Percentiles rank a stretch among this genome's conserved stretches.
phyloP scores from a whole-genome alignment of 2,329 filamentous ascomycete genomes.

The Periconia macrospinosa region DNA sequence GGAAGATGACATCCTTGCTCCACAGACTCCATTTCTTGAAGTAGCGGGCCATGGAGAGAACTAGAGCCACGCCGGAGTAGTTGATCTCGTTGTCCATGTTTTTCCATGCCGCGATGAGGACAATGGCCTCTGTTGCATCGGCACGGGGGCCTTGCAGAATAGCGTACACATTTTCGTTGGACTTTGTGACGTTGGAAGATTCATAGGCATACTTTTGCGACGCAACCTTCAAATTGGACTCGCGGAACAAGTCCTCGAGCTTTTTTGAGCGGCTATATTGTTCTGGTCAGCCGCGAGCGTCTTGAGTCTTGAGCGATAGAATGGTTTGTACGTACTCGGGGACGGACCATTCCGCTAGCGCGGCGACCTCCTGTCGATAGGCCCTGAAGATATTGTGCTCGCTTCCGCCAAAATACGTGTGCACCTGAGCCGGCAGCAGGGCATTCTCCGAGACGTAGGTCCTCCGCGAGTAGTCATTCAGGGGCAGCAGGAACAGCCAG shows the following conservation, averaged over 20 bases:
- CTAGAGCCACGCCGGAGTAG: slow-evolving; percentile 81
- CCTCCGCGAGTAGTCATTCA: slow-evolving; percentile 85
- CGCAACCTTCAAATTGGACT: slow-evolving; percentile 82
- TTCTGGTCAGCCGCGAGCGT: slow-evolving; percentile 19
- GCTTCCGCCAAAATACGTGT: slow-evolving; percentile 95
- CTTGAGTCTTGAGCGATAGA: neutral
- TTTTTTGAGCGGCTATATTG: slow-evolving; percentile 64
- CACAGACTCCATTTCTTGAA: slow-evolving; percentile 98
- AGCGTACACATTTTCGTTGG: slow-evolving; percentile 89
- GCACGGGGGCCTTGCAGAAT: slow-evolving; percentile 91
- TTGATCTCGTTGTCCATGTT: slow-evolving; percentile 81
- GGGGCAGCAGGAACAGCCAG: slow-evolving; percentile 87
- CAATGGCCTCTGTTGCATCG: slow-evolving; percentile 95
- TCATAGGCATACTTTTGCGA: slow-evolving; percentile 86
- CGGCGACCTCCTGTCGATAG: slow-evolving; percentile 81
- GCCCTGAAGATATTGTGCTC: slow-evolving; percentile 94
- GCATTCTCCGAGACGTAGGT: slow-evolving; percentile 99
- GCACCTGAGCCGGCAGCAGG: slow-evolving; percentile 90
- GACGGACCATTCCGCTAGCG: slow-evolving; percentile 51
- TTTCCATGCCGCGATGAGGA: slow-evolving; percentile 85
- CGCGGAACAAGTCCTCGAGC: slow-evolving; percentile 73
- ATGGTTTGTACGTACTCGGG: slow-evolving; percentile 41
- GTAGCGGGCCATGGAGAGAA: slow-evolving; percentile 85
- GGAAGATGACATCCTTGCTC: slow-evolving; percentile 97
- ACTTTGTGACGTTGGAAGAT: slow-evolving; percentile 71